Evolutionary conservation across 2,329 filamentous ascomycete species (phyloP), one percentile per base, ranked within the genome.

Genomic region (Hymenoscyphus fraxineus): DNA sequence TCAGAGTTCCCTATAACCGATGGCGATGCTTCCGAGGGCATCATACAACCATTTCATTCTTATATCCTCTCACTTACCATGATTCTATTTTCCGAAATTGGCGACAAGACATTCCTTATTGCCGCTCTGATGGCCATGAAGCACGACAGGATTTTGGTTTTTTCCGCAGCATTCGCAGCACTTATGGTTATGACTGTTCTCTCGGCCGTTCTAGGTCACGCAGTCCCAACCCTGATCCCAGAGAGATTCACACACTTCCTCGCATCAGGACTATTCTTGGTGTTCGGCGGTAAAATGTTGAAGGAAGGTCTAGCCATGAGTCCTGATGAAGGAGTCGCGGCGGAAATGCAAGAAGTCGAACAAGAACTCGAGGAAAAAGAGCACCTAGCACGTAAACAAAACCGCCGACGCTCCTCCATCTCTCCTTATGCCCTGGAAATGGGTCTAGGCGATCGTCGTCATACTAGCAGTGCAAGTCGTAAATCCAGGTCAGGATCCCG

Each of bases 51-150:
- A 19, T 82, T 88, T 73, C 94, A 99, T 77, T 98, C 95, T 3
- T 96, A 95, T 73, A 75, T 96, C 13, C 87, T 98, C 39, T 96
- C 95, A 16, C 87, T 97, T 66, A 94, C 93, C 64, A 99, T 98
- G 95, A 99, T 99, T 73, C 81, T 98, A 67, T 90, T 98, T 72
- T 97, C 94, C 58, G 95, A 99, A 77, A 88, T 99, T 72, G 95
- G 95, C 68, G 95, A 99, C 85, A 99, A 99, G 80, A 99, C 95
- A 0, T 99, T 99, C 81, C 84, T 99, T 55, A 92, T 99, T 27
- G 95, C 95, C 6, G 94, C 93, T 7, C 85, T 99, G 19, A 99
- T 99, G 95, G 95, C 95, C 13, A 99, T 99, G 95, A 95, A 97
- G 76, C 94, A 99, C 73, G 90, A 95, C 67, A 89, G 95, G 61